These are phyloP conservation scores for Populus pruinosa DNA, from an alignment of 345 rosid species.

Conservation along the genomic window DNA sequence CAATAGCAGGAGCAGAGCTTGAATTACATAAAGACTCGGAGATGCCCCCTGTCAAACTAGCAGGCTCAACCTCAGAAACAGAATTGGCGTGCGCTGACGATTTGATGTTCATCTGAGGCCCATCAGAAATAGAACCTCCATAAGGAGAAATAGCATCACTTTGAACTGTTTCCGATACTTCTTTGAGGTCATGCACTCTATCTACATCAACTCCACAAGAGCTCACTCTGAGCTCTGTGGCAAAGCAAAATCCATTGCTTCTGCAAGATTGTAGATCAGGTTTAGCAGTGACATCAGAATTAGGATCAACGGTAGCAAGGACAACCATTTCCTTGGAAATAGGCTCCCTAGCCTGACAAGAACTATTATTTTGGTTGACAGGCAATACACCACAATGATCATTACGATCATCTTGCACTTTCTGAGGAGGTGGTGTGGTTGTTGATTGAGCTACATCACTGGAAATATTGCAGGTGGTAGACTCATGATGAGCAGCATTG, in stretches of 20 bases:
- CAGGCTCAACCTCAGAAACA: constrained; percentile 2
- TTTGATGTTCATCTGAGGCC: background rate
- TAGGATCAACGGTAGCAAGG: background rate
- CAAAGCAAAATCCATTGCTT: background rate
- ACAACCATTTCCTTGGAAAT: background rate
- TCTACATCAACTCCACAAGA: background rate
- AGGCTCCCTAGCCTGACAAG: constrained; percentile 1
- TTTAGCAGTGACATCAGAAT: background rate
- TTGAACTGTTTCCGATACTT: background rate
- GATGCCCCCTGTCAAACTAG: constrained; percentile 1
- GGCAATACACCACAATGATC: background rate
- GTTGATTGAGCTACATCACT: constrained; percentile 1
- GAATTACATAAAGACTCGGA: constrained; percentile 17
- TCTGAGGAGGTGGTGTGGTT: background rate
- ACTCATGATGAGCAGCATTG: background rate
- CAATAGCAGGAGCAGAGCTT: constrained; percentile 17
- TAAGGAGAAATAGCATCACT: background rate
- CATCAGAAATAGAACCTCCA: constrained; percentile 3
- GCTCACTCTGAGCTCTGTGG: background rate
- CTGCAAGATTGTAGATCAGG: background rate
- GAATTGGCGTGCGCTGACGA: constrained; percentile 1
- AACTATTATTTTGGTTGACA: background rate
- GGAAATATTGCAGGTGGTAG: constrained; percentile 4
- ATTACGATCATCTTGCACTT: background rate
- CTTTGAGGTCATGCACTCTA: constrained; percentile 3